Evolutionary conservation across 2,329 filamentous ascomycete genomes (phyloP).

Genomic region (Septoria petroselini): DNA sequence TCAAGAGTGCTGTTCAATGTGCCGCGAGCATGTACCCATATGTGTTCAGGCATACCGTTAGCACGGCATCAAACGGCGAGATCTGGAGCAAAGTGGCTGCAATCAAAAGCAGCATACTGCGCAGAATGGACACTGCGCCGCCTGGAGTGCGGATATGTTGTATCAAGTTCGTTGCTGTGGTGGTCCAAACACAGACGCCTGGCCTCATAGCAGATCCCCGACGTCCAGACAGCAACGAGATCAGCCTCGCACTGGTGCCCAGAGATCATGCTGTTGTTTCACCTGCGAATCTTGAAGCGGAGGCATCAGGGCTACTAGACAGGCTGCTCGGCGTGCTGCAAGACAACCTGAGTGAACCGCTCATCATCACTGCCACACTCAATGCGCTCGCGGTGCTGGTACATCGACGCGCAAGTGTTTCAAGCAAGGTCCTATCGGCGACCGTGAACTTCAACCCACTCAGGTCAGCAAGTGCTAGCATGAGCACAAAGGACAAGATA

Average conservation of each 20-base stretch:
- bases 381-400: slow-evolving; percentile 83
- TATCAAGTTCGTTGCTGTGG: slow-evolving; percentile 93
- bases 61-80: slow-evolving; percentile 74
- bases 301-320: slow-evolving; percentile 86
- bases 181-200: slow-evolving; percentile 88
- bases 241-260: slow-evolving; percentile 82
- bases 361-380: slow-evolving; percentile 85
- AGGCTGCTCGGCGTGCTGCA: slow-evolving; percentile 81
- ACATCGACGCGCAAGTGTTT: slow-evolving; percentile 73
- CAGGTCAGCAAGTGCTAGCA: slow-evolving; percentile 58
- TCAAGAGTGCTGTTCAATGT: slow-evolving; percentile 83
- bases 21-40: slow-evolving; percentile 90
- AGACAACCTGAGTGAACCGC: slow-evolving; percentile 76
- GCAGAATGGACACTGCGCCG: slow-evolving; percentile 77
- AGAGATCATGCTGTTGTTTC: slow-evolving; percentile 77
- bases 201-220: slow-evolving; percentile 76
- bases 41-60: slow-evolving; percentile 86
- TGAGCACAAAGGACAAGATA: slow-evolving; percentile 66
- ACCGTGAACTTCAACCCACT: slow-evolving; percentile 90
- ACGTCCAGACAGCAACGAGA: slow-evolving; percentile 76
- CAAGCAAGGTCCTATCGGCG: slow-evolving; percentile 79
- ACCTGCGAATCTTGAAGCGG: slow-evolving; percentile 79
- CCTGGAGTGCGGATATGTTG: slow-evolving; percentile 84
- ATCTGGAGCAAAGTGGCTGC: slow-evolving; percentile 84
- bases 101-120: slow-evolving; percentile 85